Base-by-base conservation (phyloP, 305 asterid species). In the Rubia tinctorum region DNA sequence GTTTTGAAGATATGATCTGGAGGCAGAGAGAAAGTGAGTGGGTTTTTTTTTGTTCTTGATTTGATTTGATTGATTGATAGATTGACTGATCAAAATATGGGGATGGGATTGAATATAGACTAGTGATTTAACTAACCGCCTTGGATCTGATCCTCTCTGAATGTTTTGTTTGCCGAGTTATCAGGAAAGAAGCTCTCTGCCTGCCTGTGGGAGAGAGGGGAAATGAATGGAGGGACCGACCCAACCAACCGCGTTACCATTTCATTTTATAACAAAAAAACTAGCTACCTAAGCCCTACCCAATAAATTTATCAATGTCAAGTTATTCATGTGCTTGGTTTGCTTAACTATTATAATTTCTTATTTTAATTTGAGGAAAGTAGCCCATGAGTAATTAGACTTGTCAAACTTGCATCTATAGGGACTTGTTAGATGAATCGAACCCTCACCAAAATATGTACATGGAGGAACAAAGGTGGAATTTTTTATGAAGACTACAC, bases 121-220 rank as follows among this genome's bases (percentile, higher is more conserved):
- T 76, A 80, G 78, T 82, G 82, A 89, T 81, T 88, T 84, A 87
- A 84, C 84, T 80, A 83, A 86, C 85, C 86, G 53, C 83, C 86
- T 84, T 83, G 83, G 90, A 89, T 88, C 87, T 89, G 88, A 82
- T 83, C 76, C 82, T 78, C 82, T 76, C 79, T 78, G 23, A 70
- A 73, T 78, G 75, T 51, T 75, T 69, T 53, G 20, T 34, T 34
- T 34, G 23, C 55, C 60, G 80, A 71, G 77, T 72, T 82, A 76
- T 67, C 82, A 63, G 30, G 64, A 75, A 68, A 73, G 82, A 79
- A 83, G 22, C 45, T 34, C 42, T 78, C 77, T 71, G 66, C 74
- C 65, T 75, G 43, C 71, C 66, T 9, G 72, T 59, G 82, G 69
- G 75, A 64, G 71, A 37, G 27, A 27, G 42, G 23, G 2, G 60